These are phyloP conservation scores for Elsinoe australis DNA, from an alignment of 2,329 filamentous ascomycete genomes.

Conservation along the genomic window DNA sequence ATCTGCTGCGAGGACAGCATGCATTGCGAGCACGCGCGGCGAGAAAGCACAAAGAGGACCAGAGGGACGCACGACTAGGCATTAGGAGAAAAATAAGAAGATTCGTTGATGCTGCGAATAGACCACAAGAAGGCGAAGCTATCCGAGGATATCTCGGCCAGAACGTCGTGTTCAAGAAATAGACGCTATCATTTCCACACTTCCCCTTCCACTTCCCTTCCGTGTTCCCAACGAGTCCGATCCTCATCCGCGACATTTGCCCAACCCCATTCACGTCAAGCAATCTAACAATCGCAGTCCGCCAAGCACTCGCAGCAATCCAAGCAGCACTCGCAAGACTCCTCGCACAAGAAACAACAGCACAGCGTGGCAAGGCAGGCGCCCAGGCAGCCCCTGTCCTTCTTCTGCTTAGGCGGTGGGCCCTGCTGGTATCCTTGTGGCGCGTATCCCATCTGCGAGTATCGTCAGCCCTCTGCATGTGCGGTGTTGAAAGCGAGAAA, in stretches of 20 bases:
- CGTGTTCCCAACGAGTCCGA: too few relatives aligned
- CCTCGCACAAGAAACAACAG: slow-evolving; percentile 58
- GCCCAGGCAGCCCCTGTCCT: slow-evolving; percentile 45
- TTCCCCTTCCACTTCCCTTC: not conserved
- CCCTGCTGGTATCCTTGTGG: slow-evolving; percentile 39
- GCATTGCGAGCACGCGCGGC: too few relatives aligned
- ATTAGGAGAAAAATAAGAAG: not conserved
- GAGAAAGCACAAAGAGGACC: too few relatives aligned
- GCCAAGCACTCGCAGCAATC: slow-evolving; percentile 51
- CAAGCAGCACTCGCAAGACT: slow-evolving; percentile 57
- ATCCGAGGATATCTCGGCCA: too few relatives aligned
- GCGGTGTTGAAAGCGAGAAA: too few relatives aligned
- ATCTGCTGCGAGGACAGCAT: too few relatives aligned
- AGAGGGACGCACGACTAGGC: too few relatives aligned
- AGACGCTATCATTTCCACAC: not conserved
- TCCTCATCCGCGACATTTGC: too few relatives aligned
- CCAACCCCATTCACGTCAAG: too few relatives aligned
- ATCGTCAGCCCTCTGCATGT: not conserved
- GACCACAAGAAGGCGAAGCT: not conserved
- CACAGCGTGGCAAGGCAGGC: slow-evolving; percentile 51
- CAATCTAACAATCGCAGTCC: slow-evolving; percentile 28
- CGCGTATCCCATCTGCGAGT: slow-evolving; percentile 21
- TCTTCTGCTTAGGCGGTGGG: slow-evolving; percentile 38
- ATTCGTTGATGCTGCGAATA: not conserved
- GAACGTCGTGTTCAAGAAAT: too few relatives aligned